Percentiles rank a stretch among this genome's conserved stretches.
Evolutionary conservation across 306 rosid species (phyloP).

Genomic region (Echinosophora koreensis): DNA sequence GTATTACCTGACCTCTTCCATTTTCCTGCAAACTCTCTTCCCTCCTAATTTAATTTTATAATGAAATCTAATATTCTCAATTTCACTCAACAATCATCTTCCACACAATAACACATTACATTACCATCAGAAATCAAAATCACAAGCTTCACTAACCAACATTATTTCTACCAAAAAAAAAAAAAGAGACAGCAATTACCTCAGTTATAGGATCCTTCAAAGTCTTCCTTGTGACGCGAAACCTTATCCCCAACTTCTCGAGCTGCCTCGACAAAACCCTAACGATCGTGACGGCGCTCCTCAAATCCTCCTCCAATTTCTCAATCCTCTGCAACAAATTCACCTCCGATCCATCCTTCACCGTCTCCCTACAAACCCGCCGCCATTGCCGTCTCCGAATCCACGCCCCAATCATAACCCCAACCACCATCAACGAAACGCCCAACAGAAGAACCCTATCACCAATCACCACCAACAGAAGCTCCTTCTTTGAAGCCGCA

Average conservation of each 20-base stretch:
- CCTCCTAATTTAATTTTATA: background rate
- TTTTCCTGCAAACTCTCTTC: constrained; percentile 3
- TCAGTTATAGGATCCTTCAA: constrained; percentile 81
- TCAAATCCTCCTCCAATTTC: constrained; percentile 84
- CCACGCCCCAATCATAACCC: constrained; percentile 69
- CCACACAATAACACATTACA: constrained; percentile 19
- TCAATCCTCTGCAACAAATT: constrained; percentile 75
- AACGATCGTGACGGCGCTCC: constrained; percentile 58
- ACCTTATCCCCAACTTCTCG: constrained; percentile 88
- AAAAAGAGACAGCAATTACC: constrained; percentile 61
- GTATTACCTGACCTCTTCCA: background rate
- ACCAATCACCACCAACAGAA: constrained; percentile 48
- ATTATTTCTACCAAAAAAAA: background rate
- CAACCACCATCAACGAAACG: constrained; percentile 54
- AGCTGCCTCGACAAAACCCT: constrained; percentile 85
- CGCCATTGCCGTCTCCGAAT: constrained; percentile 79
- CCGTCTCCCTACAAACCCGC: constrained; percentile 51
- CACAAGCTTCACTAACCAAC: background rate
- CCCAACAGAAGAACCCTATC: constrained; percentile 53
- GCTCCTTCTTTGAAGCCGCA: constrained; percentile 55
- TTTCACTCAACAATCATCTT: background rate
- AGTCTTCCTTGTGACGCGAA: constrained; percentile 72
- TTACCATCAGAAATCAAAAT: background rate
- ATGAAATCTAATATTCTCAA: background rate
- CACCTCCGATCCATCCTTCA: constrained; percentile 66